Percentiles rank a stretch among this genome's conserved stretches.
phyloP scores from a whole-genome alignment of 768 basidiomycete genomes.

The Lactarius trivialis region DNA sequence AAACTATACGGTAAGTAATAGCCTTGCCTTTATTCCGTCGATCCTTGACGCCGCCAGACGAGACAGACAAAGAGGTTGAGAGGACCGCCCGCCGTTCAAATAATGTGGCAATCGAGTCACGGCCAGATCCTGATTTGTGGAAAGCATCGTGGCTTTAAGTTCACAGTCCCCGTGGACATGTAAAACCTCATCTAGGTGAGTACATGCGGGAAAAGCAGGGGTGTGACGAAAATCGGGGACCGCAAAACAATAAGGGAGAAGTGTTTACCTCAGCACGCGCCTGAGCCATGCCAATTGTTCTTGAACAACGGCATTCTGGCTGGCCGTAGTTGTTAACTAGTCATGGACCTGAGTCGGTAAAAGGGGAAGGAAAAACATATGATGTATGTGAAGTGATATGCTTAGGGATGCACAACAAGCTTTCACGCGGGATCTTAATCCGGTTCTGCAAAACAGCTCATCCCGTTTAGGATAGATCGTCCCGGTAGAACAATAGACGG shows the following conservation, averaged over 20 bases:
- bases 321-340: conserved; percentile 6
- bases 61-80: not conserved
- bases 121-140: not conserved
- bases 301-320: conserved; percentile 10
- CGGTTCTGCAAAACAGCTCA: not conserved
- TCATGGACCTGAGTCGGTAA: conserved; percentile 10
- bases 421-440: not conserved
- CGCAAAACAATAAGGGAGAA: conserved; percentile 22
- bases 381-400: conserved; percentile 7
- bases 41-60: not conserved
- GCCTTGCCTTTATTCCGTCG: not conserved
- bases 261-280: conserved; percentile 19
- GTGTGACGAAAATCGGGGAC: conserved; percentile 4
- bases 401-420: not conserved
- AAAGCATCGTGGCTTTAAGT: conserved; percentile 1
- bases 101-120: not conserved
- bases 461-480: conserved; percentile 16
- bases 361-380: conserved; percentile 8
- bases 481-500: conserved; percentile 16
- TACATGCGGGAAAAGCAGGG: not conserved
- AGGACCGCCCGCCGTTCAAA: not conserved
- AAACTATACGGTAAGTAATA: not conserved
- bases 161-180: not conserved
- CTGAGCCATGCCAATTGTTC: conserved; percentile 15
- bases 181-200: not conserved